Conservation (phyloP, 805 yeast genomes). For the Metschnikowia kunwiensis region DNA sequence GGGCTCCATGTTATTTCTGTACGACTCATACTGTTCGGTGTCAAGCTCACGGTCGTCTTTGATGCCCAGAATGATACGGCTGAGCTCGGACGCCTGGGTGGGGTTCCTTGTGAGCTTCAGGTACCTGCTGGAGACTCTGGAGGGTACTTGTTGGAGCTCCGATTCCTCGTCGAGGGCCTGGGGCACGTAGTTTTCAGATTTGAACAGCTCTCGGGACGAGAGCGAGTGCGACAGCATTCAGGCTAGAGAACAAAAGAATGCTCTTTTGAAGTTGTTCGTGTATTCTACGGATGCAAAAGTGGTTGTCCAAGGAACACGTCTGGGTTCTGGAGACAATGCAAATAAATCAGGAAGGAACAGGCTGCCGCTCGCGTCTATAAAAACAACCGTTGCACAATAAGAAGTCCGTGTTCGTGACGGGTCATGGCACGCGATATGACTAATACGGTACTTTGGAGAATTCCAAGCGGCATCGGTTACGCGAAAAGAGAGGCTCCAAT, state of each 20-base stretch:
- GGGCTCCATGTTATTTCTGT: constrained; percentile 12
- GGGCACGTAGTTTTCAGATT: constrained; percentile 9
- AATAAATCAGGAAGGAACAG: no score
- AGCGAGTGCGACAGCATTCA: constrained; percentile 8
- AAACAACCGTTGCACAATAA: no score
- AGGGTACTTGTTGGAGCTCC: constrained; percentile 2
- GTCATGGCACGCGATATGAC: not conserved
- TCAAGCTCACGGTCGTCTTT: constrained; percentile 19
- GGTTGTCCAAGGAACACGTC: no score
- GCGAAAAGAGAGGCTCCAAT: no score
- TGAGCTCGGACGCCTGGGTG: constrained; percentile 15
- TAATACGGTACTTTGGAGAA: no score
- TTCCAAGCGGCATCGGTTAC: not conserved
- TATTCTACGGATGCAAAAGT: no score
- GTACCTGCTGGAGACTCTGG: constrained; percentile 7
- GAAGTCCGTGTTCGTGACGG: not conserved
- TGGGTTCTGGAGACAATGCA: no score
- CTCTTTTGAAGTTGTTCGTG: no score
- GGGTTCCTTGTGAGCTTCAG: constrained; percentile 11
- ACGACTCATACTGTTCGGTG: constrained; percentile 11
- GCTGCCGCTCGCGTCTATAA: no score
- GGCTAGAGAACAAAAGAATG: no score
- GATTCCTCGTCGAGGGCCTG: constrained; percentile 7
- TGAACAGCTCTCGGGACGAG: constrained; percentile 6
- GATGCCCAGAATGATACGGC: constrained; percentile 16